Evolutionary conservation across 495 filamentous ascomycete species (phyloP).

Genomic region (Penicillium roqueforti): DNA sequence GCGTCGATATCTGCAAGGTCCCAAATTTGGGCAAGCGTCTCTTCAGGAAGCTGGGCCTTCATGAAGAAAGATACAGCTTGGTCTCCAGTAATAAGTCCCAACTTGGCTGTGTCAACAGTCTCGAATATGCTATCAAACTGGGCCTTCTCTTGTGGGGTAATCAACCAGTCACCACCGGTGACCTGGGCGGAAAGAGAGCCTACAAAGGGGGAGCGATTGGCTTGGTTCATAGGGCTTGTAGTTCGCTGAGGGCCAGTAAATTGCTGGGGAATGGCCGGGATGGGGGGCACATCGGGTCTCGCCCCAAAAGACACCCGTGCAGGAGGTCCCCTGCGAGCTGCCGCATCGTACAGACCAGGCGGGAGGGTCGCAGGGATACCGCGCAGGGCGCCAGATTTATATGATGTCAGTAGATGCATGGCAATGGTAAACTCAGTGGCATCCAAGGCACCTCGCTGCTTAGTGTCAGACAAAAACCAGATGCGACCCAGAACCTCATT

Average conservation of each 20-base stretch:
- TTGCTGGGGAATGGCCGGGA: conserved; percentile 65
- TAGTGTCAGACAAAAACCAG: conserved; percentile 90
- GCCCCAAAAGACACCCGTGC: conserved; percentile 46
- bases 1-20: conserved; percentile 93
- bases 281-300: conserved; percentile 43
- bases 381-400: conserved; percentile 74
- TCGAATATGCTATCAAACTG: conserved; percentile 81
- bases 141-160: conserved; percentile 76
- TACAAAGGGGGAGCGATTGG: conserved; percentile 49
- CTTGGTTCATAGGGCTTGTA: conserved; percentile 60
- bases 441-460: conserved; percentile 85
- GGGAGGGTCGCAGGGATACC: conserved; percentile 79
- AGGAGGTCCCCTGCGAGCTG: conserved; percentile 61
- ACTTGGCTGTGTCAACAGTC: conserved; percentile 71
- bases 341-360: conserved; percentile 85
- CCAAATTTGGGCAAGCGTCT: conserved; percentile 93
- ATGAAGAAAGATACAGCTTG: conserved; percentile 95
- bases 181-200: conserved; percentile 55
- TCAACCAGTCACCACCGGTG: conserved; percentile 73
- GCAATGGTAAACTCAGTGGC: conserved; percentile 94
- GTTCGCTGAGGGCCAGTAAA: conserved; percentile 66
- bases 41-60: conserved; percentile 84
- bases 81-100: conserved; percentile 83
- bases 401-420: conserved; percentile 93
- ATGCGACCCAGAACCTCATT: conserved; percentile 89